Conservation (phyloP, 495 filamentous ascomycete genomes). For the Aspergillus biplanus region DNA sequence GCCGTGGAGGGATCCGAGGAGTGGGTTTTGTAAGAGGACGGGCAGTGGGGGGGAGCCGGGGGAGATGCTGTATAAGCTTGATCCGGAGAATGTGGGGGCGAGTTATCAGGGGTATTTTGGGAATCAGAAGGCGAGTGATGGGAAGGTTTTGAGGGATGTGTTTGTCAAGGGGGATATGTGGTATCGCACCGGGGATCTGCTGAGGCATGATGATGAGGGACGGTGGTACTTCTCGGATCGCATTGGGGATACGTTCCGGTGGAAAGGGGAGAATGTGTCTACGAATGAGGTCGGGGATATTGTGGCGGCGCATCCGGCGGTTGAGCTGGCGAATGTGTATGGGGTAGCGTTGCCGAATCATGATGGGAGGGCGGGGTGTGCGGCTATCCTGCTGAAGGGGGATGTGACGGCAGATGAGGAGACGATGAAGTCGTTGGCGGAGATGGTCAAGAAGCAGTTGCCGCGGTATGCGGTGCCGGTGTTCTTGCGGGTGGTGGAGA, state of each 20-base stretch:
- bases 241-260: slow-evolving; percentile 13
- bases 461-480: slow-evolving; percentile 17
- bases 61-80: slow-evolving; percentile 3
- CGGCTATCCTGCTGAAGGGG: slow-evolving; percentile 1
- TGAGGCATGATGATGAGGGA: slow-evolving; percentile 2
- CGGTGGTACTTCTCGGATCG: slow-evolving; percentile 11
- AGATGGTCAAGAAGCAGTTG: neutral
- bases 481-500: neutral
- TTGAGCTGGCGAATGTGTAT: slow-evolving; percentile 10
- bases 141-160: slow-evolving; percentile 7
- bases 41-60: neutral
- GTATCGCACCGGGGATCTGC: slow-evolving; percentile 12
- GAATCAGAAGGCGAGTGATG: neutral
- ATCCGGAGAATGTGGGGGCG: neutral
- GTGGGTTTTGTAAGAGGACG: slow-evolving; percentile 2
- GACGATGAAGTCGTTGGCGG: neutral
- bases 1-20: neutral
- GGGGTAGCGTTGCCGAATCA: slow-evolving; percentile 10
- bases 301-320: neutral
- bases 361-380: slow-evolving; percentile 14
- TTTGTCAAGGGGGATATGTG: slow-evolving; percentile 14
- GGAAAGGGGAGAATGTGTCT: slow-evolving; percentile 19
- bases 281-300: slow-evolving; percentile 12
- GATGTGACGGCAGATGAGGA: neutral
- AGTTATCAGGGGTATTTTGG: slow-evolving; percentile 1